Evolutionary conservation across 371 early-diverging fungal genomes (phyloP).

Genomic region (Choanephora cucurbitarum): DNA sequence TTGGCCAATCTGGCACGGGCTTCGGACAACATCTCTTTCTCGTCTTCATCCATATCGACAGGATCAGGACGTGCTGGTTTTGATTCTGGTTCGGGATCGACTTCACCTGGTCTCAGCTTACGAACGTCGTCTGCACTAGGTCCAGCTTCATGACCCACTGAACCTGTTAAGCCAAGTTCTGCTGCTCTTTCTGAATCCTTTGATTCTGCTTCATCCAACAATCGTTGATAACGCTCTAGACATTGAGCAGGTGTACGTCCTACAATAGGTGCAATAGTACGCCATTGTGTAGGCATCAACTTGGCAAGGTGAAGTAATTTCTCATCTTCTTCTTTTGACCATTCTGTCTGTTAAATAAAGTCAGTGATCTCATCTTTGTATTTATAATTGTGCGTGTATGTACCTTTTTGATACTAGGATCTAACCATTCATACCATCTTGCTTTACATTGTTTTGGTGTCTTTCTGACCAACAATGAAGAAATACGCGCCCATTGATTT

Average conservation of each 20-base stretch:
- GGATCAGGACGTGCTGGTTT: slow-evolving; percentile 98
- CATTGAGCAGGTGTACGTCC: slow-evolving; percentile 99
- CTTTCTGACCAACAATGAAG: slow-evolving; percentile 92
- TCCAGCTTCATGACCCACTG: slow-evolving; percentile 69
- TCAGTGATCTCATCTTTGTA: neutral
- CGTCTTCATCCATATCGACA: slow-evolving; percentile 99
- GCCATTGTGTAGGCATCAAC: slow-evolving; percentile 99
- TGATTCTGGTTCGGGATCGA: slow-evolving; percentile 96
- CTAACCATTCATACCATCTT: slow-evolving; percentile 98
- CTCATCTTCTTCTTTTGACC: slow-evolving; percentile 98
- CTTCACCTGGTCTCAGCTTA: slow-evolving; percentile 91
- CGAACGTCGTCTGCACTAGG: slow-evolving; percentile 81
- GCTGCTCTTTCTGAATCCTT: slow-evolving; percentile 58
- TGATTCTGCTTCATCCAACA: slow-evolving; percentile 94
- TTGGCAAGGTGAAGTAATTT: slow-evolving; percentile 96
- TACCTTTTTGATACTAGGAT: slow-evolving; percentile 96
- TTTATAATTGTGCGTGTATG: neutral
- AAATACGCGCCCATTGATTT: slow-evolving; percentile 98
- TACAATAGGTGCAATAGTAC: slow-evolving; percentile 97
- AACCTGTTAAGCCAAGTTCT: slow-evolving; percentile 70
- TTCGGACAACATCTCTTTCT: slow-evolving; percentile 98
- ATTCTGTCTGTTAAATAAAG: slow-evolving; percentile 74
- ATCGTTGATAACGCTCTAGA: slow-evolving; percentile 92
- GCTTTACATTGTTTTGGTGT: slow-evolving; percentile 99
- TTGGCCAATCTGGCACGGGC: slow-evolving; percentile 98